Evolutionary conservation across 495 filamentous ascomycete species (phyloP), one percentile per base, ranked within the genome.

Genomic region (Podospora australis): DNA sequence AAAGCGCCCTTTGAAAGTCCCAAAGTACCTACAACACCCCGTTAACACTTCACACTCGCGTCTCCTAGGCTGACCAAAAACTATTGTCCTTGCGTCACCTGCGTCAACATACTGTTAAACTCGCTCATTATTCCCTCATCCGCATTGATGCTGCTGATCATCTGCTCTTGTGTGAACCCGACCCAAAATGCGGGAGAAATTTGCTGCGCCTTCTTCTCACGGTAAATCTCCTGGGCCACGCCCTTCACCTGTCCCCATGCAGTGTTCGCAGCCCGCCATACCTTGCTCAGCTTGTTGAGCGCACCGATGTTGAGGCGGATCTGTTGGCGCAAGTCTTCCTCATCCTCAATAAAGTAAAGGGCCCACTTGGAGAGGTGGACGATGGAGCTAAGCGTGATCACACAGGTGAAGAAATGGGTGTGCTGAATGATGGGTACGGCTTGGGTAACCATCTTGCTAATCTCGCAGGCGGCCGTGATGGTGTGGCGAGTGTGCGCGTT

Each of bases 391-490:
- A 90, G 77, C 9, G 85, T 89, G 17, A 94, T 70, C 13, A 88
- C 80, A 60, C 88, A 95, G 20, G 84, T 89, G 70, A 95, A 90
- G 67, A 95, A 90, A 19, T 90, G 88, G 2, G 87, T 90, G 69
- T 95, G 88, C 42, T 78, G 80, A 8, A 81, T 70, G 4, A 91
- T 73, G 1, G 86, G 77, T 19, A 81, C 74, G 11, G 87, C 84
- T 38, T 91, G 82, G 13, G 85, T 84, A 19, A 90, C 82, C 49
- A 96, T 79, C 39, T 81, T 78, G 16, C 81, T 84, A 48, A 95
- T 81, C 34, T 85, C 81, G 55, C 82, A 82, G 5, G 90, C 87
- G 0, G 86, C 86, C 21, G 78, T 80, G 51, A 90, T 74, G 29
- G 84, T 88, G 63, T 92, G 90, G 44, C 81, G 82, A 21, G 87